These are phyloP conservation scores for Glycyrrhiza uralensis DNA, from an alignment of 306 rosid species.

Conservation along the genomic window DNA sequence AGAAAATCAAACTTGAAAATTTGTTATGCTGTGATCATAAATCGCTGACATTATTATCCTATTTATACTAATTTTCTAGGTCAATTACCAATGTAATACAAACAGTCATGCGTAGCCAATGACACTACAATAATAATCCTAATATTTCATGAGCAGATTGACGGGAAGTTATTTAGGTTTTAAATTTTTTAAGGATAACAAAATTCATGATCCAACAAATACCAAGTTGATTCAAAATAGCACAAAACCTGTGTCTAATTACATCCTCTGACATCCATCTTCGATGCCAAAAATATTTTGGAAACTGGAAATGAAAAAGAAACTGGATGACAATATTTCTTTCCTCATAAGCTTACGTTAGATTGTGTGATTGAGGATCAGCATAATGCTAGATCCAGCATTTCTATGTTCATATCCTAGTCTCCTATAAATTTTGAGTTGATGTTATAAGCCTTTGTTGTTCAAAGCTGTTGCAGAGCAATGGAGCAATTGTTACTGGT, in stretches of 20 bases:
- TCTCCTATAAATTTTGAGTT: background rate
- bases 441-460: background rate
- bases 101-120: background rate
- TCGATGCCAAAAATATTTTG: background rate
- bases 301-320: background rate
- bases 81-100: background rate
- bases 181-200: background rate
- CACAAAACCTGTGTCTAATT: background rate
- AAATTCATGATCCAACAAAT: background rate
- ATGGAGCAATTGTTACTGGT: background rate
- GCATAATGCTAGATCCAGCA: background rate
- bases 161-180: too few relatives aligned
- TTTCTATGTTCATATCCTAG: background rate
- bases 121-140: background rate
- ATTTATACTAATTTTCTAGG: background rate
- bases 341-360: background rate
- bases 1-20: too few relatives aligned
- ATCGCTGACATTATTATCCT: background rate
- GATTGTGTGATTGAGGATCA: background rate
- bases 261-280: background rate
- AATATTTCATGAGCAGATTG: too few relatives aligned
- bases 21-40: background rate
- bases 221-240: background rate
- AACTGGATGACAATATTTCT: constrained; percentile 1
- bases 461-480: background rate